These are phyloP conservation scores for Penicillium sp. DNA, from an alignment of 2,329 filamentous ascomycete genomes.

Conservation along the genomic window DNA sequence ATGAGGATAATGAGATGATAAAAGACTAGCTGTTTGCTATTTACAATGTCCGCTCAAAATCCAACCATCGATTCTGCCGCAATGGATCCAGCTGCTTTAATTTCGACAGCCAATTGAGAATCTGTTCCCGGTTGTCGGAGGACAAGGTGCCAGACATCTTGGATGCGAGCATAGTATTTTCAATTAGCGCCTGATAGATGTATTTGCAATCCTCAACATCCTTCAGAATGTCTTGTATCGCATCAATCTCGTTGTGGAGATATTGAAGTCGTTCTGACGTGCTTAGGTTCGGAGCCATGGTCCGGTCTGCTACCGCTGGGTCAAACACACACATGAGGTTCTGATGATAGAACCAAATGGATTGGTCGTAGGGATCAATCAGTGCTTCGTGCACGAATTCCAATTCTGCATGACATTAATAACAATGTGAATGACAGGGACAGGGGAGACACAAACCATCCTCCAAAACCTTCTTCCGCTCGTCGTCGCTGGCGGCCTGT, in stretches of 20 bases:
- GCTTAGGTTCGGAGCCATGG: slow-evolving; percentile 61
- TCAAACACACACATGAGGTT: slow-evolving; percentile 69
- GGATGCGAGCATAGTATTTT: slow-evolving; percentile 60
- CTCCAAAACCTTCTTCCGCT: slow-evolving; percentile 65
- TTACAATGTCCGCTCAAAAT: slow-evolving; percentile 52
- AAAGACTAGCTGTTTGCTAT: too few relatives aligned
- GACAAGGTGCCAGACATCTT: slow-evolving; percentile 46
- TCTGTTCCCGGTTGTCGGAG: slow-evolving; percentile 41
- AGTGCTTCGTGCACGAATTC: slow-evolving; percentile 68
- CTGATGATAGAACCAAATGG: slow-evolving; percentile 94
- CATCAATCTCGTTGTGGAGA: slow-evolving; percentile 64
- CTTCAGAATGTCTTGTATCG: slow-evolving; percentile 61
- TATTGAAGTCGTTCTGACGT: slow-evolving; percentile 59
- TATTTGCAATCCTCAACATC: slow-evolving; percentile 72
- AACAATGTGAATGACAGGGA: background rate
- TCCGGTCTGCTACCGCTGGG: slow-evolving; percentile 45
- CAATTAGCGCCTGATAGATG: slow-evolving; percentile 80
- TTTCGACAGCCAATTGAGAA: slow-evolving; percentile 57
- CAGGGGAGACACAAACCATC: slow-evolving; percentile 46
- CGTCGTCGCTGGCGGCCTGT: slow-evolving; percentile 56
- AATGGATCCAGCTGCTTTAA: slow-evolving; percentile 67
- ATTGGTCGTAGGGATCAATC: slow-evolving; percentile 90
- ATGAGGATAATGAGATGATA: background rate
- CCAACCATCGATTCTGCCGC: slow-evolving; percentile 67
- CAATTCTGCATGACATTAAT: slow-evolving; percentile 57